Conservation (phyloP, 1,284 basidiomycete species). For the Hemileia vastatrix region DNA sequence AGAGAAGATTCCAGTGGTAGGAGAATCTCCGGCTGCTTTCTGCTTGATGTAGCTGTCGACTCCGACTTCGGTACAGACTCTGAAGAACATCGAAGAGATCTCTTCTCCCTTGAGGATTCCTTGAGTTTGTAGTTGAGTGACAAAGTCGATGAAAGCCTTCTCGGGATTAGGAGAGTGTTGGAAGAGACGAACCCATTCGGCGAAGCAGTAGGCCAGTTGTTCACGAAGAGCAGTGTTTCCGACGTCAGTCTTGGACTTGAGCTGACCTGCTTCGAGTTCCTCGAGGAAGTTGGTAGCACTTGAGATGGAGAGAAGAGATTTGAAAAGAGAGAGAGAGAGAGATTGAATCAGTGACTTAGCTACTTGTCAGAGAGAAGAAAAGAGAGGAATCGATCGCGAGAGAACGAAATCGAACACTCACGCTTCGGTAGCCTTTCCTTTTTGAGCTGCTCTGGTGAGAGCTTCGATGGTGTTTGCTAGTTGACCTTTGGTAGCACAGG, state of each 20-base stretch:
- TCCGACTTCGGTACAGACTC: slow-evolving; percentile 89
- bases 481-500: slow-evolving; percentile 63
- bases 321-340: slow-evolving; percentile 4
- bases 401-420: slow-evolving; percentile 47
- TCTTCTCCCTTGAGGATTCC: slow-evolving; percentile 94
- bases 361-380: slow-evolving; percentile 7
- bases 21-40: slow-evolving; percentile 63
- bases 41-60: slow-evolving; percentile 85
- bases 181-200: slow-evolving; percentile 88
- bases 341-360: not conserved
- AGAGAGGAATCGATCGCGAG: slow-evolving; percentile 8
- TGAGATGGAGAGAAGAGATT: slow-evolving; percentile 22
- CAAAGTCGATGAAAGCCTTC: slow-evolving; percentile 93
- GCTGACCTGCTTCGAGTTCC: slow-evolving; percentile 52
- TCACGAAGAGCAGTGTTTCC: slow-evolving; percentile 47
- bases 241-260: slow-evolving; percentile 41
- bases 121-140: slow-evolving; percentile 88
- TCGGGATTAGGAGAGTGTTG: slow-evolving; percentile 81
- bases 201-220: slow-evolving; percentile 53
- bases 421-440: slow-evolving; percentile 69
- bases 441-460: slow-evolving; percentile 59
- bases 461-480: slow-evolving; percentile 75
- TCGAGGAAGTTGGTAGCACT: slow-evolving; percentile 58
- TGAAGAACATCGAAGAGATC: slow-evolving; percentile 93
- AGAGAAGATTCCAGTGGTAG: slow-evolving; percentile 63